phyloP scores from a whole-genome alignment of 2,329 filamentous ascomycete genomes.

The Alternaria ethzedia region DNA sequence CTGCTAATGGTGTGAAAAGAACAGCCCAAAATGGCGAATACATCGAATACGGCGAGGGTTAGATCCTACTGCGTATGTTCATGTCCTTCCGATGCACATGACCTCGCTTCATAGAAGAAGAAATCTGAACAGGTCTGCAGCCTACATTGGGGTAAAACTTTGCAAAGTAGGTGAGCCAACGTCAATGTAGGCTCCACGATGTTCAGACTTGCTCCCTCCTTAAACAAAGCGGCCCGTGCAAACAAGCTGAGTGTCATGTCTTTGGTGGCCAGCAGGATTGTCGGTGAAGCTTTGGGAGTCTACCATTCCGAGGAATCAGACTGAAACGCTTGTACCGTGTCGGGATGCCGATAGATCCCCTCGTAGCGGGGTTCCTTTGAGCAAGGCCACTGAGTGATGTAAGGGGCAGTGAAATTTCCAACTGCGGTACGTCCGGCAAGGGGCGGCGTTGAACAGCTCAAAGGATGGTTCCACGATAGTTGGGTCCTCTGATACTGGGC shows the following conservation, averaged over 20 bases:
- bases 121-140: neutral
- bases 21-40: neutral
- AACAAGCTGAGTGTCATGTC: neutral
- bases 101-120: neutral
- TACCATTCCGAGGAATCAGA: neutral
- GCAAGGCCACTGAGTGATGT: neutral
- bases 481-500: neutral
- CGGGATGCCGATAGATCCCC: neutral
- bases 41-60: neutral
- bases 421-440: neutral
- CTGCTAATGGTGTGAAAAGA: neutral
- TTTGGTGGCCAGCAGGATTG: neutral
- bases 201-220: neutral
- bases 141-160: neutral
- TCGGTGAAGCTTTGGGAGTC: neutral
- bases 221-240: neutral
- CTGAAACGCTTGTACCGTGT: neutral
- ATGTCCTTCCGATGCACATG: neutral
- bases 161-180: neutral
- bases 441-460: conserved; percentile 1
- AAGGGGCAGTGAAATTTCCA: neutral
- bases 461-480: neutral
- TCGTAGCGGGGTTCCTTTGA: neutral
- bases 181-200: neutral
- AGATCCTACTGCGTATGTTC: neutral